Evolutionary conservation across 129 eudicot genomes (phyloP).

Genomic region (Chrysanthemum lavandulifolium): DNA sequence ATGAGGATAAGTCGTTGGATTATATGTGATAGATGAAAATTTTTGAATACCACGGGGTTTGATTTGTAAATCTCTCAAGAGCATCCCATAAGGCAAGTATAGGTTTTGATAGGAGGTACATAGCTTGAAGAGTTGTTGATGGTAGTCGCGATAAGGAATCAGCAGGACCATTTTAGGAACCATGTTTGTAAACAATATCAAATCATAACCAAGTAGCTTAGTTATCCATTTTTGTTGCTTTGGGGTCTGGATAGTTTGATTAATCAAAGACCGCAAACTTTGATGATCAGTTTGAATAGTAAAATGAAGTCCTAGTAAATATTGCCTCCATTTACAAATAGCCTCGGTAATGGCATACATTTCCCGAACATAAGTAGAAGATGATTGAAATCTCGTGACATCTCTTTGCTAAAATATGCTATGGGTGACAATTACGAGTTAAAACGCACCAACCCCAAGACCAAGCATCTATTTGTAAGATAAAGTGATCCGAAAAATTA

Average conservation of each 20-base stretch:
- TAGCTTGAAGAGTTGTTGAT: background rate
- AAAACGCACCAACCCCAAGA: background rate
- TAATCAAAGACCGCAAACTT: background rate
- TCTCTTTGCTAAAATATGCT: background rate
- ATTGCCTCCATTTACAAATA: conserved; percentile 1
- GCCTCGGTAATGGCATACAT: background rate
- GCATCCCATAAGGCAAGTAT: no score
- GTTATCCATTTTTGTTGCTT: background rate
- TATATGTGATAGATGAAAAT: no score
- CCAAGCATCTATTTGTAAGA: conserved; percentile 5
- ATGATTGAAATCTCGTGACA: background rate
- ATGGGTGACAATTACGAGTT: background rate
- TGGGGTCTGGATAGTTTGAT: background rate
- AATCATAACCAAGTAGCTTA: conserved; percentile 8
- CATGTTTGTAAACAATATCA: background rate
- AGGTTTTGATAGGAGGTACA: background rate
- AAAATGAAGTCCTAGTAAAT: background rate
- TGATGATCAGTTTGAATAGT: no score
- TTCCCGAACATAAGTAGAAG: conserved; percentile 7
- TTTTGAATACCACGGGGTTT: no score
- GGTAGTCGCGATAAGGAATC: background rate
- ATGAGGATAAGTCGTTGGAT: no score
- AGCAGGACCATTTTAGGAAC: background rate
- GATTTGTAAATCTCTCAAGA: no score
- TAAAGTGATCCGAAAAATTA: background rate